These are phyloP conservation scores for Pseudozyma sp. DNA, from an alignment of 1,284 basidiomycete species.

Conservation along the genomic window DNA sequence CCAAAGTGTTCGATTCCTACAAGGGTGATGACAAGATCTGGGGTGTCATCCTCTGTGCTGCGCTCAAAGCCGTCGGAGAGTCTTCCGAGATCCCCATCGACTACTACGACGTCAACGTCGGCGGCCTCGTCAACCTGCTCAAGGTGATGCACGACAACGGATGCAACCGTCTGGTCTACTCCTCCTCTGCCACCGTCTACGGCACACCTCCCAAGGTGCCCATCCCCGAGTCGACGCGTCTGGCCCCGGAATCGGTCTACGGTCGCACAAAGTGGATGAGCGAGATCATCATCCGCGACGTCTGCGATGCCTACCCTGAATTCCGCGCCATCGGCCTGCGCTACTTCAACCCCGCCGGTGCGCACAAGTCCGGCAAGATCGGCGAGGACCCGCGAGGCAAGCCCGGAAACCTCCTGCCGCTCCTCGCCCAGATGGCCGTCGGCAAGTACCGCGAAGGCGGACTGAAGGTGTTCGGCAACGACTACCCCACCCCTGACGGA, in stretches of 20 bases:
- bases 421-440: slow-evolving; percentile 94
- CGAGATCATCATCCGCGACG: slow-evolving; percentile 89
- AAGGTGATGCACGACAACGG: slow-evolving; percentile 81
- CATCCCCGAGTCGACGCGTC: slow-evolving; percentile 89
- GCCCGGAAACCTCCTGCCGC: slow-evolving; percentile 92
- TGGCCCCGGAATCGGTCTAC: slow-evolving; percentile 91
- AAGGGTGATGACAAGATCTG: slow-evolving; percentile 74
- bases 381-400: slow-evolving; percentile 96
- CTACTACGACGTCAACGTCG: slow-evolving; percentile 68
- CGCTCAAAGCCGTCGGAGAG: slow-evolving; percentile 98
- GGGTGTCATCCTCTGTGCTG: slow-evolving; percentile 96
- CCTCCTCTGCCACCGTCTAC: slow-evolving; percentile 98
- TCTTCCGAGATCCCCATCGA: slow-evolving; percentile 92
- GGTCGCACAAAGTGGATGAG: slow-evolving; percentile 95
- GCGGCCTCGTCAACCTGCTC: slow-evolving; percentile 63
- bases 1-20: slow-evolving; percentile 59
- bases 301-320: slow-evolving; percentile 81
- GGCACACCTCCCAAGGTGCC: slow-evolving; percentile 91
- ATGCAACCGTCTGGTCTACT: slow-evolving; percentile 90
- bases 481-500: slow-evolving; percentile 96
- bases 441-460: slow-evolving; percentile 84
- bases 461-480: slow-evolving; percentile 94
- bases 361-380: slow-evolving; percentile 93
- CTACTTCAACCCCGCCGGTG: slow-evolving; percentile 98
- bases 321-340: slow-evolving; percentile 87